These are phyloP conservation scores for Populus pruinosa DNA, from an alignment of 345 rosid species.

Conservation along the genomic window DNA sequence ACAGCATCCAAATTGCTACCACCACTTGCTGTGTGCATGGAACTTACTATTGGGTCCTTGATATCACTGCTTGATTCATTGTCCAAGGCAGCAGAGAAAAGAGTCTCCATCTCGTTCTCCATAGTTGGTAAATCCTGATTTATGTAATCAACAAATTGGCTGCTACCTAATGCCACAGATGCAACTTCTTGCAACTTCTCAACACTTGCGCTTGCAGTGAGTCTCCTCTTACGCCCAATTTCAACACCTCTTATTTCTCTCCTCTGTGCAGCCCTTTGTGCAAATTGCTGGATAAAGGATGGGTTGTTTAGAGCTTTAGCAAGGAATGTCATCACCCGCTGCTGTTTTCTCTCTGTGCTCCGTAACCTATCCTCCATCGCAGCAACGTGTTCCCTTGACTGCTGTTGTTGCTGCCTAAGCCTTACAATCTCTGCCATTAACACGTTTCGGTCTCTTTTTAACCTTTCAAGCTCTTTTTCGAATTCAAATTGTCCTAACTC, in stretches of 20 bases:
- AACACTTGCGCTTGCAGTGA: conserved; percentile 43
- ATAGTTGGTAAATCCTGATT: conserved; percentile 18
- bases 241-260: conserved; percentile 35
- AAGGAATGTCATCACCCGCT: conserved; percentile 69
- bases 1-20: conserved; percentile 25
- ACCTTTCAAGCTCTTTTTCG: conserved; percentile 56
- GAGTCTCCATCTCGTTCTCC: conserved; percentile 45
- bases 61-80: conserved; percentile 45
- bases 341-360: conserved; percentile 62
- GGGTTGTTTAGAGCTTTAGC: conserved; percentile 65
- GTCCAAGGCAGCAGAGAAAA: conserved; percentile 45
- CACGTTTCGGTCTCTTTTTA: conserved; percentile 54
- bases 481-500: conserved; percentile 70
- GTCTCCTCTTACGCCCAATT: conserved; percentile 56
- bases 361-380: conserved; percentile 54
- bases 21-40: conserved; percentile 11
- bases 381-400: conserved; percentile 40
- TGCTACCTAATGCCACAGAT: conserved; percentile 8
- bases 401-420: conserved; percentile 71
- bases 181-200: conserved; percentile 39
- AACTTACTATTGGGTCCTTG: conserved; percentile 11
- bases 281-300: conserved; percentile 43
- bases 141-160: conserved; percentile 12
- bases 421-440: conserved; percentile 54
- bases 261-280: conserved; percentile 33